phyloP scores from a whole-genome alignment of 768 basidiomycete genomes.

The Leccinum pellstonianum region DNA sequence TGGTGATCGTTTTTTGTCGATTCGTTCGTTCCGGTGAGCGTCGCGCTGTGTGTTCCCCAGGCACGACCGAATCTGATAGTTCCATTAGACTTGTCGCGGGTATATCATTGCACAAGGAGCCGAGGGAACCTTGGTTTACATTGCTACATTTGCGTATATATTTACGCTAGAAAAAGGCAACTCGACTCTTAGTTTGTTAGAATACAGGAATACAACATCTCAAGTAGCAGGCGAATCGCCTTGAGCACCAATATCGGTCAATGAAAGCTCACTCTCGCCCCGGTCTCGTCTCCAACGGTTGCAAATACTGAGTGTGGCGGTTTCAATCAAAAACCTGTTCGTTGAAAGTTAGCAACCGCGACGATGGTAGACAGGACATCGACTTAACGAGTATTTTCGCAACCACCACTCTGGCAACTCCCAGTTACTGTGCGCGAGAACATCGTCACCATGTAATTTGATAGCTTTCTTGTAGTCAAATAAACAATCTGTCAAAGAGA shows the following conservation, averaged over 20 bases:
- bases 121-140: not conserved
- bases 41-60: too few species aligned
- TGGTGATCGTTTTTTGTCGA: constrained; percentile 52
- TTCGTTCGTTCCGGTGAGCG: constrained; percentile 1
- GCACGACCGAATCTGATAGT: not conserved
- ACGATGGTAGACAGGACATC: not conserved
- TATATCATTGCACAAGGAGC: not conserved
- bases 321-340: constrained; percentile 75
- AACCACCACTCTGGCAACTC: constrained; percentile 85
- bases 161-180: constrained; percentile 1
- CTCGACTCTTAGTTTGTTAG: constrained; percentile 2
- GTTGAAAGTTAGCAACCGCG: not conserved
- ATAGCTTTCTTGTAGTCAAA: constrained; percentile 67
- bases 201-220: constrained; percentile 8
- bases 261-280: constrained; percentile 69
- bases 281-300: constrained; percentile 90
- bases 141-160: constrained; percentile 7
- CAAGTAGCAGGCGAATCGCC: constrained; percentile 31
- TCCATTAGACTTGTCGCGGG: not conserved
- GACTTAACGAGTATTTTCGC: constrained; percentile 67
- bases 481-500: constrained; percentile 77
- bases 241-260: constrained; percentile 49
- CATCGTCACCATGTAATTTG: constrained; percentile 86
- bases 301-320: constrained; percentile 60
- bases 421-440: constrained; percentile 88